A percentile compares a stretch with the other conserved stretches of the same genome.
Evolutionary conservation across 2,329 filamentous ascomycete genomes (phyloP).

Genomic region (Penicillium sp.): DNA sequence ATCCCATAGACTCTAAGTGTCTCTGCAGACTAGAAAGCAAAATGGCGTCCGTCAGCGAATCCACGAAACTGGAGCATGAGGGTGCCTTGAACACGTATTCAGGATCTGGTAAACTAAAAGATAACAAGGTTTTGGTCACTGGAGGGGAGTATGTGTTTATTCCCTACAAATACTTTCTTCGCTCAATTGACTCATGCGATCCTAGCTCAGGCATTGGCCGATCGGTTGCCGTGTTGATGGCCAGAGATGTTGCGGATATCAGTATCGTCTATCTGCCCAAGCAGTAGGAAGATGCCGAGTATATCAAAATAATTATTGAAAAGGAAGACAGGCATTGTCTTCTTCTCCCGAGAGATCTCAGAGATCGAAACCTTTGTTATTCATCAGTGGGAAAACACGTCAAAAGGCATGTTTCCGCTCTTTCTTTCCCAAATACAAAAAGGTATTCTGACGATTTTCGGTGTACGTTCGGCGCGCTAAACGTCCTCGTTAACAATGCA

Average conservation of each 20-base stretch:
- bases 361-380: conserved; percentile 43
- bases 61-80: conserved; percentile 37
- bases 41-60: conserved; percentile 38
- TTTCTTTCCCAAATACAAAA: neutral
- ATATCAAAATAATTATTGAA: conserved; percentile 11
- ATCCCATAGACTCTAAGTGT: neutral
- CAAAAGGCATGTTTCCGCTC: conserved; percentile 41
- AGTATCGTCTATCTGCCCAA: conserved; percentile 16
- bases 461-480: conserved; percentile 46
- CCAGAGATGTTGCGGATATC: conserved; percentile 19
- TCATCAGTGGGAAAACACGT: conserved; percentile 59
- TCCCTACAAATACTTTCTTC: neutral
- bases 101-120: conserved; percentile 55
- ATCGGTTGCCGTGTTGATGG: conserved; percentile 18
- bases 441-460: neutral
- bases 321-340: conserved; percentile 12
- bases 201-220: conserved; percentile 32
- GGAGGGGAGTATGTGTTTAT: conserved; percentile 56
- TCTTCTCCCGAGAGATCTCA: conserved; percentile 14
- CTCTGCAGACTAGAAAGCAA: conserved; percentile 15
- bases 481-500: conserved; percentile 64
- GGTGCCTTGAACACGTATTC: conserved; percentile 41
- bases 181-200: conserved; percentile 35
- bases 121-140: conserved; percentile 58
- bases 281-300: conserved; percentile 18